Evolutionary conservation across 306 rosid species (phyloP), one percentile per base, ranked within the genome.

Genomic region (Cyclanthera cordifolia): DNA sequence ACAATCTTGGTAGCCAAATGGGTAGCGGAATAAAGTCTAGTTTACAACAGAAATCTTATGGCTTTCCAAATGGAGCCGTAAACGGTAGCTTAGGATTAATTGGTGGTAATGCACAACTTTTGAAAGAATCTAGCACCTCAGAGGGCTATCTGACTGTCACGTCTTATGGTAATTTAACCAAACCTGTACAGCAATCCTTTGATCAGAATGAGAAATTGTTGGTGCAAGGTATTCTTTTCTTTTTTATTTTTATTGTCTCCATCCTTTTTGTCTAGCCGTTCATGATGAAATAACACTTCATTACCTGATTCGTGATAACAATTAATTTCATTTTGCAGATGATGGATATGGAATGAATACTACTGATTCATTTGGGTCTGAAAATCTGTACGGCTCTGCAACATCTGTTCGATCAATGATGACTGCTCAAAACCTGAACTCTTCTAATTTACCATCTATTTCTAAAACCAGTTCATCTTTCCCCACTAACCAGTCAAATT

Each of bases 11-110:
- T 66, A 76, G 86, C 64, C 95, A 87, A 83, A 80, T 90, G 81
- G 85, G 82, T 21, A 61, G 85, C 82, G 95, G 94, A 80, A 83
- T 88, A 67, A 85, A 90, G 82, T 80, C 99, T 65, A 78, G 81
- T 57, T 78, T 93, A 70, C 91, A 75, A 73, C 91, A 80, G 78
- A 93, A 87, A 76, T 58, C 93, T 20, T 87, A 79, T 85, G 87
- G 87, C 32, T 79, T 86, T 78, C 30, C 98, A 63, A 93, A 87
- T 87, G 96, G 96, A 73, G 73, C 86, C 71, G 19, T 84, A 21
- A 85, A 73, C 81, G 82, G 82, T 64, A 87, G 91, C 58, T 53
- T 80, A 73, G 99, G 99, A 67, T 84, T 85, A 87, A 79, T 86
- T 54, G 95, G 88, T 71, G 90, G 80, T 76, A 86, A 71, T 72